Evolutionary conservation across 768 basidiomycete species (phyloP), one percentile per base, ranked within the genome.

Genomic region (Rhizopogon roseolus): DNA sequence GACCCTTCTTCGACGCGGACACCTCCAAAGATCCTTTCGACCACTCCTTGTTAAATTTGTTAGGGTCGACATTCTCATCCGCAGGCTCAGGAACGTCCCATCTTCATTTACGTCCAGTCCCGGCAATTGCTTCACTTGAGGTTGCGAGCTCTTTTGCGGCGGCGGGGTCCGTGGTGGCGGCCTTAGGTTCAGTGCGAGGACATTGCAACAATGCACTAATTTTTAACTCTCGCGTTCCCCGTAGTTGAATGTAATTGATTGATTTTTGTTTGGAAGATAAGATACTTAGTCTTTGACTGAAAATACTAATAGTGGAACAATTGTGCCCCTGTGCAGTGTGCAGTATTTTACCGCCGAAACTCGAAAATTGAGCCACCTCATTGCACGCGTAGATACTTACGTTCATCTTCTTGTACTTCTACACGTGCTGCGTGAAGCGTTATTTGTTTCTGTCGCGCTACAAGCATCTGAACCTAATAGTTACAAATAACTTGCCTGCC

Each of bases 161-260:
- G 13, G 80, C 81, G 42, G 89, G 77, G 63, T 88, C 85, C 69
- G 79, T 78, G 40, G 78, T 82, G 42, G 86, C 89, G 19, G 84
- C 87, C 54, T 88, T 79, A 22, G 92, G 72, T 65, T 92, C 89
- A n/a, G 82, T 78, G 40, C 90, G 80, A 9, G 94, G 94, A 0
- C 29, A 29, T 29, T 29, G 29, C 28, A 29, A 29, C 8, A 8
- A 29, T 29, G 28, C 28, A 29, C 4, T 5, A 4, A 29, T 29
- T 29, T 29, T 29, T 8, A n/a, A n/a, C n/a, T n/a, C n/a, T n/a
- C n/a, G n/a, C n/a, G n/a, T n/a, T n/a, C n/a, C n/a, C n/a, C n/a
- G n/a, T n/a, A n/a, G n/a, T n/a, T n/a, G n/a, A n/a, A n/a, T n/a
- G n/a, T n/a, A n/a, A n/a, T n/a, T n/a, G n/a, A n/a, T n/a, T n/a